Evolutionary conservation across 2,329 filamentous ascomycete species (phyloP), one percentile per base, ranked within the genome.

Genomic region (Fusarium pseudoanthophilum): DNA sequence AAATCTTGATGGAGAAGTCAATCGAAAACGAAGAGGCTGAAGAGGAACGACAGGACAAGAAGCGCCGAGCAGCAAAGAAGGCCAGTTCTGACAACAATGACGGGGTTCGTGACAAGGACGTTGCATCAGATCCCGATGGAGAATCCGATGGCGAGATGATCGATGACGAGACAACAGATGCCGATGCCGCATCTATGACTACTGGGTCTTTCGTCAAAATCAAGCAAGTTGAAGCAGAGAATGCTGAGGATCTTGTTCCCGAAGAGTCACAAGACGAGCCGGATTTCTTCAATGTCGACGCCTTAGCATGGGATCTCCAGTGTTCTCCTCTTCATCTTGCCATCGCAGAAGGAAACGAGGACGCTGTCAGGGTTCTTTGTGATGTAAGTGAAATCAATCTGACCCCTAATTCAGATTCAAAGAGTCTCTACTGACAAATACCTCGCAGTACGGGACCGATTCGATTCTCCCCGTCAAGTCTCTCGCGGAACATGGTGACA

Each of bases 191-290:
- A 16, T 88, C 87, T 8, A 83, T 88, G 73, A 88, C 87, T 1
- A 93, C 92, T n/a, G 92, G 90, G 2, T 95, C 93, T 0, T 94
- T 93, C 74, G 88, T 95, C 73, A 92, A 94, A 59, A 83, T 95
- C 67, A 85, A 86, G 52, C 83, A 83, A 26, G 82, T 82, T 26
- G 80, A 84, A n/a, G 74, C 77, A 1, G 77, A 80, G 4, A 83
- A 55, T 26, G 48, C 43, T 34, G 65, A 68, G 46, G 65, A 86
- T 36, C 83, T 87, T 4, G 82, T 86, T 3, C 84, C 86, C 2
- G 88, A 91, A 11, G 88, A 90, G 11, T 77, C 77, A 13, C 86
- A 90, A 4, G 87, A 92, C 15, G 92, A 93, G 26, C 93, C 93
- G 2, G 93, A 97, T 80, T 88, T 95, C 59, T 95, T 93, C 79